Conservation (phyloP, 129 eudicot genomes). For the Smallanthus sonchifolius region DNA sequence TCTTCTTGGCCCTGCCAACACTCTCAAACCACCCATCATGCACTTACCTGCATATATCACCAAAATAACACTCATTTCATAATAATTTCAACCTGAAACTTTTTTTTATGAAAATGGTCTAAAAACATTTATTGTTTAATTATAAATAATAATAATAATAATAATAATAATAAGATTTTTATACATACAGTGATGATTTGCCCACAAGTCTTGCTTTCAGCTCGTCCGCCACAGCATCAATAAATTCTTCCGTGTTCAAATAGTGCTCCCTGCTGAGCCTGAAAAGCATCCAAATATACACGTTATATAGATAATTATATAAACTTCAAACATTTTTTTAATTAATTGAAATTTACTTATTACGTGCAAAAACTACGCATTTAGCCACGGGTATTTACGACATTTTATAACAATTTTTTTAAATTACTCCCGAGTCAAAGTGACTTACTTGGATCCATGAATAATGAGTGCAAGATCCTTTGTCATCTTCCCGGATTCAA, state of each 20-base stretch:
- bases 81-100: neutral
- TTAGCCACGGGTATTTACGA: neutral
- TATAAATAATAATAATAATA: neutral
- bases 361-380: neutral
- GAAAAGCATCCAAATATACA: neutral
- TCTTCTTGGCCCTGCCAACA: neutral
- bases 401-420: neutral
- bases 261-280: slow-evolving; percentile 44
- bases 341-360: neutral
- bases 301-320: neutral
- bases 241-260: slow-evolving; percentile 74
- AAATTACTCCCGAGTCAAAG: neutral
- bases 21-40: neutral
- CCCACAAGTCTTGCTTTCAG: slow-evolving; percentile 53
- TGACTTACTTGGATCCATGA: slow-evolving; percentile 69
- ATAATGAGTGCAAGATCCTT: slow-evolving; percentile 87
- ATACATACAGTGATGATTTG: slow-evolving; percentile 29
- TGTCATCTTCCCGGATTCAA: slow-evolving; percentile 87
- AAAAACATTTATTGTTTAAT: neutral
- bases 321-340: neutral
- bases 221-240: slow-evolving; percentile 70
- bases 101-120: neutral
- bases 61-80: neutral
- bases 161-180: neutral
- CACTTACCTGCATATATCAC: slow-evolving; percentile 1